Evolutionary conservation across 2,329 filamentous ascomycete species (phyloP).

Genomic region (Pleoardoris graminearum): DNA sequence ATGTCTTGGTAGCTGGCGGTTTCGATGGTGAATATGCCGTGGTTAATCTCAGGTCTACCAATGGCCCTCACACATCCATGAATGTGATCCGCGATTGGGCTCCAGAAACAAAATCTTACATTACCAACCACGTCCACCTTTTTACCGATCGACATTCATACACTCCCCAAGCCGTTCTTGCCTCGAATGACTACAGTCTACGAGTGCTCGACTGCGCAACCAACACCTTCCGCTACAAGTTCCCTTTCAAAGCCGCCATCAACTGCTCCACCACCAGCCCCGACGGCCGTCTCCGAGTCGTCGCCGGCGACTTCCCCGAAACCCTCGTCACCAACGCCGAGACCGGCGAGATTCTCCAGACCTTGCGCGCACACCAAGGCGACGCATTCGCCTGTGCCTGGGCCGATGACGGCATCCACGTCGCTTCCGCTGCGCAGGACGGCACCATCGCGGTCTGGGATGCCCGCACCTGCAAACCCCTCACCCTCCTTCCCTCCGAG

Average conservation of each 20-base stretch:
- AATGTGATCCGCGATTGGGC: constrained; percentile 55
- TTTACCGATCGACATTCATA: constrained; percentile 53
- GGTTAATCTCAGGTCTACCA: constrained; percentile 45
- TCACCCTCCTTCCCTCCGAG: constrained; percentile 62
- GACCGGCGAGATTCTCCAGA: constrained; percentile 60
- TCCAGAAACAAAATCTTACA: constrained; percentile 54
- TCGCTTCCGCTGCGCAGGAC: constrained; percentile 79
- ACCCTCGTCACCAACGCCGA: constrained; percentile 72
- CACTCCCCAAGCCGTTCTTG: constrained; percentile 57
- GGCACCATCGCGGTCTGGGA: constrained; percentile 75
- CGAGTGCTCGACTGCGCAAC: constrained; percentile 60
- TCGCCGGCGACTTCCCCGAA: constrained; percentile 71
- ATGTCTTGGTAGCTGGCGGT: constrained; percentile 59
- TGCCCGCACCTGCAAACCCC: constrained; percentile 67
- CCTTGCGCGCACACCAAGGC: constrained; percentile 67
- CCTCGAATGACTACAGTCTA: constrained; percentile 60
- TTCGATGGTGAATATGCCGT: constrained; percentile 62
- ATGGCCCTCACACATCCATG: constrained; percentile 41
- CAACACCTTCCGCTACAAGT: constrained; percentile 61
- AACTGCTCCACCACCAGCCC: constrained; percentile 76
- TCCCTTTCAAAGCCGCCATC: constrained; percentile 63
- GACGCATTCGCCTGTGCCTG: constrained; percentile 78
- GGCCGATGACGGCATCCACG: constrained; percentile 74
- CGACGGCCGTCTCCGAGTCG: constrained; percentile 69
- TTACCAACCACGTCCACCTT: constrained; percentile 63